A percentile compares a stretch with the other conserved stretches of the same genome.
Evolutionary conservation across 139 green algal genomes (phyloP).

Genomic region (Chlorella vulgaris): DNA sequence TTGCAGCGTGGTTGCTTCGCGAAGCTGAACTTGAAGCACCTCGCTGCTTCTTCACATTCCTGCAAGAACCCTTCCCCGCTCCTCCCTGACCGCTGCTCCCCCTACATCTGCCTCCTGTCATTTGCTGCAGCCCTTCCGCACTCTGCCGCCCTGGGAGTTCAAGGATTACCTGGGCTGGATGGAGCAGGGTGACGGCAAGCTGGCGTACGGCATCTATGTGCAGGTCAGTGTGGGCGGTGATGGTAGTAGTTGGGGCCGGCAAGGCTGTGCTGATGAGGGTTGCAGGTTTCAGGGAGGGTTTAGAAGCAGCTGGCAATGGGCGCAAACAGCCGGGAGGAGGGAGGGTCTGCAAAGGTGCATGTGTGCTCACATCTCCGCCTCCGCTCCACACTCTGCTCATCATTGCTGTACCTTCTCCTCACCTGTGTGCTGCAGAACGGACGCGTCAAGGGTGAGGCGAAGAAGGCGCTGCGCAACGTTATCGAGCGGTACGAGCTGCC

Average conservation of each 20-base stretch:
- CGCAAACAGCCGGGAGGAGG: too few species aligned
- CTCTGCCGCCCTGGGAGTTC: slow-evolving; percentile 95
- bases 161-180: slow-evolving; percentile 97
- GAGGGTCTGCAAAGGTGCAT: too few species aligned
- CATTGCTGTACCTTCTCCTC: neutral
- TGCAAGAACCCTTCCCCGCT: too few species aligned
- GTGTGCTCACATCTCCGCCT: too few species aligned
- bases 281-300: neutral
- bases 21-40: too few species aligned
- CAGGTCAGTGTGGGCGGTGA: slow-evolving; percentile 42
- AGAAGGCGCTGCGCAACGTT: slow-evolving; percentile 82
- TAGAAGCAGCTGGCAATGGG: neutral
- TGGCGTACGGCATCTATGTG: slow-evolving; percentile 94
- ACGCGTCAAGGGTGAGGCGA: slow-evolving; percentile 86
- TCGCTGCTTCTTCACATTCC: too few species aligned
- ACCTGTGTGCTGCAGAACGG: slow-evolving; percentile 90
- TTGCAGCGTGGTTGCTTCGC: too few species aligned
- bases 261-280: neutral
- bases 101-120: neutral
- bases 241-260: neutral
- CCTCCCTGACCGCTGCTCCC: neutral
- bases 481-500: slow-evolving; percentile 83
- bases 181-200: slow-evolving; percentile 91
- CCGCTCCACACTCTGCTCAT: too few species aligned
- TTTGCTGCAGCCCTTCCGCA: slow-evolving; percentile 58